Evolutionary conservation across 495 filamentous ascomycete genomes (phyloP).

Genomic region (Bathelium albidoporum): DNA sequence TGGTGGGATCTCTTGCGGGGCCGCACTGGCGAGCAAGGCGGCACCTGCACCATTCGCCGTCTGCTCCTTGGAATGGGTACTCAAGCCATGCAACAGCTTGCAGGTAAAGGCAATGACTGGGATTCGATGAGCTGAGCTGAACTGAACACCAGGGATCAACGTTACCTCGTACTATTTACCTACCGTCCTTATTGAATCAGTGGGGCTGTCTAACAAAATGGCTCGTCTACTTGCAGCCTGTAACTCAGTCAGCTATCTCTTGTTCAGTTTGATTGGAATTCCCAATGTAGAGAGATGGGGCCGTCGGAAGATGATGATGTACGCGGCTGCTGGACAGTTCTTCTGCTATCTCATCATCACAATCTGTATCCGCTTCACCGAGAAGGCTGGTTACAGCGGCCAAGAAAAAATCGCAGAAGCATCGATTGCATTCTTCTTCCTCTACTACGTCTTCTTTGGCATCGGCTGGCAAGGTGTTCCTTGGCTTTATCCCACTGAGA

Average conservation of each 20-base stretch:
- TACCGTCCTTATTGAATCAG: conserved; percentile 41
- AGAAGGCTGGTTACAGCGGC: conserved; percentile 22
- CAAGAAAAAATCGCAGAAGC: conserved; percentile 26
- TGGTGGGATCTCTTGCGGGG: conserved; percentile 40
- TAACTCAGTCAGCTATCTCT: conserved; percentile 41
- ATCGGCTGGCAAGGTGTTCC: conserved; percentile 26
- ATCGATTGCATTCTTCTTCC: conserved; percentile 32
- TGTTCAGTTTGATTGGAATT: conserved; percentile 39
- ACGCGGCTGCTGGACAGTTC: conserved; percentile 38
- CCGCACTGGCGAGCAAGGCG: conserved; percentile 27
- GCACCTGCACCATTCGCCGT: conserved; percentile 40
- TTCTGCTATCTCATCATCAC: conserved; percentile 49
- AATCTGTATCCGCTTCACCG: conserved; percentile 38
- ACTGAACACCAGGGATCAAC: conserved; percentile 12
- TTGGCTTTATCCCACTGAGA: conserved; percentile 52
- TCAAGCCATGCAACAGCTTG: conserved; percentile 46
- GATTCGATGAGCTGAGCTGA: not conserved
- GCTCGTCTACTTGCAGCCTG: conserved; percentile 42
- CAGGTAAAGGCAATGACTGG: conserved; percentile 26
- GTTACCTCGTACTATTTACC: conserved; percentile 39
- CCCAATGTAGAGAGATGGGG: conserved; percentile 42
- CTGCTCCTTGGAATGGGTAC: conserved; percentile 41
- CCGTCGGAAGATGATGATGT: conserved; percentile 43
- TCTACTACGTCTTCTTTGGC: conserved; percentile 28
- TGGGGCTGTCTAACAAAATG: conserved; percentile 37